Evolutionary conservation across 805 yeast genomes (phyloP).

Genomic region (Metschnikowia aberdeeniae): DNA sequence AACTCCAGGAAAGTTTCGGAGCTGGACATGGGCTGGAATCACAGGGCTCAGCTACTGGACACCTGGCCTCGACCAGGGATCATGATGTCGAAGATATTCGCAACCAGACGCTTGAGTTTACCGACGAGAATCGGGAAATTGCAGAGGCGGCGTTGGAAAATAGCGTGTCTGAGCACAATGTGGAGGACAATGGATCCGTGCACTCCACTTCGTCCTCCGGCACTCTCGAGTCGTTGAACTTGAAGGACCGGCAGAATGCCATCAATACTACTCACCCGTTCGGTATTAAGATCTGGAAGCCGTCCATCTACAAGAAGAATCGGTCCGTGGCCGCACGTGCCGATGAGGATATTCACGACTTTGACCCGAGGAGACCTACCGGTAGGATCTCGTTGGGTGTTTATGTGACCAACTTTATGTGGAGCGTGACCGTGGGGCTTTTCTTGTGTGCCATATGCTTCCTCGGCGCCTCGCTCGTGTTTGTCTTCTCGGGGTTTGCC

Average conservation of each 20-base stretch:
- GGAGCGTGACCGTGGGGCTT: constrained; percentile 74
- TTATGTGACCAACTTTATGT: constrained; percentile 60
- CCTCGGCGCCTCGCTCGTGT: constrained; percentile 44
- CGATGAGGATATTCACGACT: constrained; percentile 88
- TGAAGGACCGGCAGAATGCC: constrained; percentile 91
- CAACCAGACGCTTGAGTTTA: constrained; percentile 7
- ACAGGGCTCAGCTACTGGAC: not conserved
- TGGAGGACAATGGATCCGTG: constrained; percentile 24
- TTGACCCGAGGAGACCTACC: constrained; percentile 41
- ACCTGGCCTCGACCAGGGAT: not conserved
- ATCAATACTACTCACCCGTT: constrained; percentile 96
- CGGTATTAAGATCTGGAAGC: constrained; percentile 98
- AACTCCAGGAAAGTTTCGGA: constrained; percentile 7
- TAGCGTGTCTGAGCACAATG: constrained; percentile 10
- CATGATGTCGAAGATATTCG: constrained; percentile 6
- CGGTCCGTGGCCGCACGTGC: constrained; percentile 91
- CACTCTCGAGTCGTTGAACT: constrained; percentile 78
- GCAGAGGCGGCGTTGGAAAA: constrained; percentile 14
- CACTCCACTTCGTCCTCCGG: constrained; percentile 32
- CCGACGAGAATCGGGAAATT: constrained; percentile 1
- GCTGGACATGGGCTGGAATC: constrained; percentile 5
- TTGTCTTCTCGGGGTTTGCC: constrained; percentile 39
- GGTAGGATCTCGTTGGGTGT: constrained; percentile 60
- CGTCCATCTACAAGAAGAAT: constrained; percentile 88
- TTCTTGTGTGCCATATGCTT: constrained; percentile 52